A percentile compares a stretch with the other conserved stretches of the same genome.
These are phyloP conservation scores for Cardiospermum halicacabum DNA, from an alignment of 345 rosid genomes.

Conservation along the genomic window DNA sequence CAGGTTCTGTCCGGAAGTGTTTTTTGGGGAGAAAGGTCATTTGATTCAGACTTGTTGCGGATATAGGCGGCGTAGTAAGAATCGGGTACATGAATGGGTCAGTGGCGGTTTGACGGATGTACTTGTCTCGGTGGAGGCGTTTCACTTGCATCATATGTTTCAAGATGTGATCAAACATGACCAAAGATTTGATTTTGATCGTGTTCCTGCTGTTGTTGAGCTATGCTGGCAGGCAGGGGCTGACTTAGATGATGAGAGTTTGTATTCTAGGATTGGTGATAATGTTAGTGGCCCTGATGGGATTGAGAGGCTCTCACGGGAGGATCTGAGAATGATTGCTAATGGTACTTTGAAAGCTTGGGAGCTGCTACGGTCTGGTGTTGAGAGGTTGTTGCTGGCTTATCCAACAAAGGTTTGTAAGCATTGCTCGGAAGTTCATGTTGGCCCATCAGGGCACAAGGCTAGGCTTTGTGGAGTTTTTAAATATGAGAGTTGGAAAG, in stretches of 20 bases:
- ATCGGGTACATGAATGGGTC: conserved; percentile 76
- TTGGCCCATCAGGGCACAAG: conserved; percentile 82
- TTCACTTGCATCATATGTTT: conserved; percentile 50
- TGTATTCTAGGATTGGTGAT: conserved; percentile 13
- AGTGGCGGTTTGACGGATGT: conserved; percentile 62
- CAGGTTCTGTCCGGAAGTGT: conserved; percentile 86
- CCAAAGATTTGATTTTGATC: conserved; percentile 71
- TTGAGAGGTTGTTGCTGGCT: conserved; percentile 50
- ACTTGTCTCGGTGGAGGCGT: conserved; percentile 64
- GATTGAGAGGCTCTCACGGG: conserved; percentile 31
- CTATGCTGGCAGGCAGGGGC: conserved; percentile 89
- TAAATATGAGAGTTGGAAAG: conserved; percentile 73
- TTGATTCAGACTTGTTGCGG: conserved; percentile 74
- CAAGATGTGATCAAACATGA: conserved; percentile 64
- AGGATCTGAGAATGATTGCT: conserved; percentile 41
- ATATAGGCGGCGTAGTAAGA: conserved; percentile 51
- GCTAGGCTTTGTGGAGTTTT: conserved; percentile 81
- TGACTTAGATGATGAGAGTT: conserved; percentile 23
- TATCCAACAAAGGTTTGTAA: conserved; percentile 78
- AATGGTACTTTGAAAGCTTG: conserved; percentile 62
- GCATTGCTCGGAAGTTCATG: conserved; percentile 73
- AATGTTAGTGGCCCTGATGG: conserved; percentile 23
- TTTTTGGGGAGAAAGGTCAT: conserved; percentile 81
- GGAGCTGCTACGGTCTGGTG: conserved; percentile 58
- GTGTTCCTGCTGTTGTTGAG: conserved; percentile 76